Evolutionary conservation across 1,139 yeast genomes (phyloP).

Genomic region (Taphrina deformans): DNA sequence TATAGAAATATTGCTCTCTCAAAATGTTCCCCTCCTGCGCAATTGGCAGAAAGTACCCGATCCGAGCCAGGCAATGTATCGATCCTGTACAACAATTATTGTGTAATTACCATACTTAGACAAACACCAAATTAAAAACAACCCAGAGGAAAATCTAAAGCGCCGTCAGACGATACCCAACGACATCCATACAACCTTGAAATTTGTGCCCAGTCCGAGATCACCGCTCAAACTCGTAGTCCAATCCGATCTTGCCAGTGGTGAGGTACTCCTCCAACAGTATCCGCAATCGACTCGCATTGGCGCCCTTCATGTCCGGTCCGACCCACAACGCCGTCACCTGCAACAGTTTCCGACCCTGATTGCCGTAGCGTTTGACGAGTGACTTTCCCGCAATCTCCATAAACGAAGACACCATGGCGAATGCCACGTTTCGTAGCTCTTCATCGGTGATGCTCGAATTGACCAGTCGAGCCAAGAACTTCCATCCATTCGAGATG

Average conservation of each 20-base stretch:
- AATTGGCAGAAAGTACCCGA: no score
- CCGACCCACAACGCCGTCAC: slow-evolving; percentile 27
- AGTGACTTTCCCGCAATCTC: slow-evolving; percentile 71
- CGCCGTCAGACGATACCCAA: no score
- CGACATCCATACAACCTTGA: no score
- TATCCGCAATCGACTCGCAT: slow-evolving; percentile 21
- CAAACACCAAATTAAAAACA: no score
- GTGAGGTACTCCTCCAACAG: slow-evolving; percentile 2
- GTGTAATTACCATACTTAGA: no score
- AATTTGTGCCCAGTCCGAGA: no score
- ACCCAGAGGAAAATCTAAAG: no score
- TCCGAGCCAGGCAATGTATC: no score
- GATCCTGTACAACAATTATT: no score
- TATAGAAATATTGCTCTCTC: no score
- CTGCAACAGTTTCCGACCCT: slow-evolving; percentile 62
- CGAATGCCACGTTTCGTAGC: slow-evolving; percentile 68
- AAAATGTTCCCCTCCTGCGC: no score
- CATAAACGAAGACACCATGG: slow-evolving; percentile 85
- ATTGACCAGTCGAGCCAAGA: slow-evolving; percentile 70
- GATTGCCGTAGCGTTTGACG: slow-evolving; percentile 60
- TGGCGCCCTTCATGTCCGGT: slow-evolving; percentile 11
- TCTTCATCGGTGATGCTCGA: slow-evolving; percentile 41
- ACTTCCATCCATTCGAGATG: slow-evolving; percentile 60
- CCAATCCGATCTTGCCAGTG: slow-evolving; percentile 5
- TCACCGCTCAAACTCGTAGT: slow-evolving; percentile 19